phyloP scores from a whole-genome alignment of 1,284 basidiomycete species.

The Malassezia vespertilionis region DNA sequence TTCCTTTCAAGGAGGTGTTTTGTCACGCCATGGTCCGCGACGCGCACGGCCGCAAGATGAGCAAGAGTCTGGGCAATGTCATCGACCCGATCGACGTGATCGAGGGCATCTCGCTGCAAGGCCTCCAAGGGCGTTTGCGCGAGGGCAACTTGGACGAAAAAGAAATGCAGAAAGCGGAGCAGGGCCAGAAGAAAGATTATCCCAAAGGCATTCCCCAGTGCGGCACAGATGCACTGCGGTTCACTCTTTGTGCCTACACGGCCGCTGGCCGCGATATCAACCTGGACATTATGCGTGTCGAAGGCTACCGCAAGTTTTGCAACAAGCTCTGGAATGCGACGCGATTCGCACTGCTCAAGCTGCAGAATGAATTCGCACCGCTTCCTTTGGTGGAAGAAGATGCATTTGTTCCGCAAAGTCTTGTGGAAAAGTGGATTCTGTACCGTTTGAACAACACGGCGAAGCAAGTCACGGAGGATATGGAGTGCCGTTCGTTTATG shows the following conservation, averaged over 20 bases:
- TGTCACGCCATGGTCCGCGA: slow-evolving; percentile 99
- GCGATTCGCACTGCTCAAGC: slow-evolving; percentile 63
- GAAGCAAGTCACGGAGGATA: slow-evolving; percentile 62
- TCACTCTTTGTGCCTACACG: slow-evolving; percentile 89
- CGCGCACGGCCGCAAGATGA: slow-evolving; percentile 97
- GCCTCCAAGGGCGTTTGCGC: slow-evolving; percentile 73
- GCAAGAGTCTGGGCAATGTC: slow-evolving; percentile 94
- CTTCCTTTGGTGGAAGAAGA: slow-evolving; percentile 49
- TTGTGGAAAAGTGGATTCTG: slow-evolving; percentile 90
- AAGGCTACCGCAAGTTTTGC: slow-evolving; percentile 96
- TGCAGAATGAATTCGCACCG: slow-evolving; percentile 41
- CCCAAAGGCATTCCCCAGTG: slow-evolving; percentile 98
- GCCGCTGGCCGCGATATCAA: slow-evolving; percentile 53
- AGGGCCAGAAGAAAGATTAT: slow-evolving; percentile 97
- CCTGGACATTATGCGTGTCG: slow-evolving; percentile 86
- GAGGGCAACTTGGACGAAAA: slow-evolving; percentile 89
- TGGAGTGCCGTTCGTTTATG: slow-evolving; percentile 83
- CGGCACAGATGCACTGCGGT: slow-evolving; percentile 89
- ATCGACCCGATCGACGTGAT: slow-evolving; percentile 96
- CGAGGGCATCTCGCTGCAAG: slow-evolving; percentile 69
- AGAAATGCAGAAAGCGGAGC: slow-evolving; percentile 80
- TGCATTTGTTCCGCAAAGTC: slow-evolving; percentile 57
- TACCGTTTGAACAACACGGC: slow-evolving; percentile 82
- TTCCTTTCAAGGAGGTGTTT: slow-evolving; percentile 95
- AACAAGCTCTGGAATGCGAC: slow-evolving; percentile 99